Evolutionary conservation across 768 basidiomycete genomes (phyloP).

Genomic region (Myochromella boudieri): DNA sequence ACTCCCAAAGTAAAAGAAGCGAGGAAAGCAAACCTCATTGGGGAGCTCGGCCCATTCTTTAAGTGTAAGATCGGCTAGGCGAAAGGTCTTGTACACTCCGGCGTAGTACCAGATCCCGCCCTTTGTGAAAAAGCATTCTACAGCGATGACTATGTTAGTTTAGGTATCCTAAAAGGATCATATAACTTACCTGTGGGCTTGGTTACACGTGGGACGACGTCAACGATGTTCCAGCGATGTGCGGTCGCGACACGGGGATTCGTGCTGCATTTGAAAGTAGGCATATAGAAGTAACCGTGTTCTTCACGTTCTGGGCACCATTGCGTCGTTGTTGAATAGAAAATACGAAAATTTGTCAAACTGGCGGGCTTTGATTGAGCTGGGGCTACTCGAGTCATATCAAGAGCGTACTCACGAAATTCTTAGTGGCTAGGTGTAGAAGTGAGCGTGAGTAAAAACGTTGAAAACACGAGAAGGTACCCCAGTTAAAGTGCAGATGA

Average conservation of each 20-base stretch:
- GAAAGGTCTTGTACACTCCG: constrained; percentile 70
- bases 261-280: constrained; percentile 75
- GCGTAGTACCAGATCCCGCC: constrained; percentile 85
- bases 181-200: constrained; percentile 56
- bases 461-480: constrained; percentile 38
- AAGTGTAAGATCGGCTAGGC: constrained; percentile 60
- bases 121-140: constrained; percentile 82
- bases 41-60: constrained; percentile 72
- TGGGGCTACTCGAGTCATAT: too few species aligned
- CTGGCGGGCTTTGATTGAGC: too few species aligned
- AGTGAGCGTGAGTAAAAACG: background rate
- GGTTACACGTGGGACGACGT: constrained; percentile 57
- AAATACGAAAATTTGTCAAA: constrained; percentile 63
- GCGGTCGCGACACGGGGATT: constrained; percentile 76
- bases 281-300: constrained; percentile 75
- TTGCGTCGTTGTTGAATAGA: constrained; percentile 65
- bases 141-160: background rate
- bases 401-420: constrained; percentile 45
- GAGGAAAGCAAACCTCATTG: constrained; percentile 61
- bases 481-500: constrained; percentile 55
- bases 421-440: constrained; percentile 46
- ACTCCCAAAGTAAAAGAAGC: too few species aligned
- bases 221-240: constrained; percentile 70
- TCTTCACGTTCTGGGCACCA: constrained; percentile 86
- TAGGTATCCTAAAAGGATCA: background rate